These are phyloP conservation scores for Rhizopogon salebrosus DNA, from an alignment of 768 basidiomycete species.

Conservation along the genomic window DNA sequence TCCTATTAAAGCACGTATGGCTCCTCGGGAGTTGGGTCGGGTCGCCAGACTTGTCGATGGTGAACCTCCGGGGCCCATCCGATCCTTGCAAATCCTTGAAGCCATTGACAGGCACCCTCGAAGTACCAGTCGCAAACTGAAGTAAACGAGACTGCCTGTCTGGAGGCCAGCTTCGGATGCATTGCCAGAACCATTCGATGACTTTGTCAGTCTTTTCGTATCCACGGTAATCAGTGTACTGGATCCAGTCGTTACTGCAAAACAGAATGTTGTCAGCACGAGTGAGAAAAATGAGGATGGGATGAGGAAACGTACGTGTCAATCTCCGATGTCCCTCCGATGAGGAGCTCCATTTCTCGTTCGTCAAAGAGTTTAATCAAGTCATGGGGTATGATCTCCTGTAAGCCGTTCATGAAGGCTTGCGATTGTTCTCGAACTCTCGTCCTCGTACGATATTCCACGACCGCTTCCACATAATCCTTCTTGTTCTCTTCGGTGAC, in stretches of 20 bases:
- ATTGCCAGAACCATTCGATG: constrained; percentile 96
- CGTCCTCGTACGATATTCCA: constrained; percentile 77
- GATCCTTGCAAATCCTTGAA: constrained; percentile 94
- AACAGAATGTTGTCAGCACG: constrained; percentile 3
- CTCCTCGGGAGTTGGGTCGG: constrained; percentile 82
- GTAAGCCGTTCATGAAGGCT: constrained; percentile 81
- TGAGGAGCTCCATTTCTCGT: constrained; percentile 81
- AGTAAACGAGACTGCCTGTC: constrained; percentile 83
- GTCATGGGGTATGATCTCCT: constrained; percentile 80
- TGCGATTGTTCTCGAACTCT: constrained; percentile 82
- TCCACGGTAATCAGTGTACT: constrained; percentile 89
- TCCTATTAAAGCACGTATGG: constrained; percentile 91
- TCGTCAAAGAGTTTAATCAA: constrained; percentile 89
- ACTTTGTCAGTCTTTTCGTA: constrained; percentile 84
- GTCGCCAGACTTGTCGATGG: constrained; percentile 93
- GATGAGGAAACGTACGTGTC: constrained; percentile 62
- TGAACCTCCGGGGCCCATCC: constrained; percentile 88
- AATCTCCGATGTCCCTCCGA: constrained; percentile 91
- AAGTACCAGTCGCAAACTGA: constrained; percentile 86
- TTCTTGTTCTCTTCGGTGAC: constrained; percentile 77
- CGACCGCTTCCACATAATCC: constrained; percentile 72
- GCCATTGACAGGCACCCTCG: constrained; percentile 85
- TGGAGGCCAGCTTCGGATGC: constrained; percentile 83
- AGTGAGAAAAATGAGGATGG: background rate
- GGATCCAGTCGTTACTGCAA: constrained; percentile 81